Evolutionary conservation across 106 monocot genomes (phyloP).

Genomic region (Dendrobium chrysotoxum): DNA sequence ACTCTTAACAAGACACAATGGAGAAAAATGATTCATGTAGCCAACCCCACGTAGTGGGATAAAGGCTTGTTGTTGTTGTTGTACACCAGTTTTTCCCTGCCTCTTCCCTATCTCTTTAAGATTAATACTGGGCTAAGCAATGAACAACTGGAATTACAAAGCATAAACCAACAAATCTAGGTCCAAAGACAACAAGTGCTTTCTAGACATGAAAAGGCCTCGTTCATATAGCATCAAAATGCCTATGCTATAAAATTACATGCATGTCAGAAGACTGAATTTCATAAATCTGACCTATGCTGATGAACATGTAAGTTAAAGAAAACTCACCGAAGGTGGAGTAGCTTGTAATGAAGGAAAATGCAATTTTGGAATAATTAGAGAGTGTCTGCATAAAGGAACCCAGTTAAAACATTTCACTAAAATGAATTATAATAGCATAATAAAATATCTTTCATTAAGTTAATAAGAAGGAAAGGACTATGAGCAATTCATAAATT

Average conservation of each 20-base stretch:
- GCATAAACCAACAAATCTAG: neutral
- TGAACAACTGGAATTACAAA: neutral
- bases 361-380: conserved; percentile 83
- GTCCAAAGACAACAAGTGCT: neutral
- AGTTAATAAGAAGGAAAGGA: neutral
- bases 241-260: neutral
- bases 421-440: neutral
- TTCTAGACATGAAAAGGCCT: neutral
- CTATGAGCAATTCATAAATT: neutral
- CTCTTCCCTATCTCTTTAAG: neutral
- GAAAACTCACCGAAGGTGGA: conserved; percentile 61
- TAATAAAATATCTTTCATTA: neutral
- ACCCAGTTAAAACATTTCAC: neutral
- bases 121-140: neutral
- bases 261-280: neutral
- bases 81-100: neutral
- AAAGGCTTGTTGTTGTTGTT: no score
- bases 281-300: neutral
- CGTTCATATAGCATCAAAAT: neutral
- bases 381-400: conserved; percentile 59
- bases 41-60: no score
- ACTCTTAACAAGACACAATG: no score
- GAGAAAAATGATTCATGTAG: no score
- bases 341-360: conserved; percentile 61
- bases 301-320: neutral